Percentiles rank a stretch among this genome's conserved stretches.
These are phyloP conservation scores for Psilocybe cubensis DNA, from an alignment of 768 basidiomycete species.

Conservation along the genomic window DNA sequence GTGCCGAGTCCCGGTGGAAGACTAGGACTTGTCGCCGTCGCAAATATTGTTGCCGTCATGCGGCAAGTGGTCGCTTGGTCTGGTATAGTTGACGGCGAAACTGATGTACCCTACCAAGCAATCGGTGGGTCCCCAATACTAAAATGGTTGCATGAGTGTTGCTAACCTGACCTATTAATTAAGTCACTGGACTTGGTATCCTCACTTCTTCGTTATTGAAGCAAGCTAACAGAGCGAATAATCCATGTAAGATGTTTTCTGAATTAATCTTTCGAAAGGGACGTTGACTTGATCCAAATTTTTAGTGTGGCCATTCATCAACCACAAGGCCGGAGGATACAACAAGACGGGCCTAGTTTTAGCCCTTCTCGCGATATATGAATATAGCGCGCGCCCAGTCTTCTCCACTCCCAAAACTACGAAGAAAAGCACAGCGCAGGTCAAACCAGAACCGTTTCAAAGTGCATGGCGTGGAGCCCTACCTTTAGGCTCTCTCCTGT, in stretches of 20 bases:
- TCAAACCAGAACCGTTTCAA: slow-evolving; percentile 10
- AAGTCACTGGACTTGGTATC: slow-evolving; percentile 71
- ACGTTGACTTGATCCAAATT: slow-evolving; percentile 2
- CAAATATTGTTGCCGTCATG: slow-evolving; percentile 52
- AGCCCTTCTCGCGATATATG: slow-evolving; percentile 59
- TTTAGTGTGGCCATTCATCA: slow-evolving; percentile 79
- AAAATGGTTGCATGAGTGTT: neutral
- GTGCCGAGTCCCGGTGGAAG: slow-evolving; percentile 55
- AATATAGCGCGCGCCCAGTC: slow-evolving; percentile 50
- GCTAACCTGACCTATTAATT: slow-evolving; percentile 6
- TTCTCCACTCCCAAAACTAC: neutral
- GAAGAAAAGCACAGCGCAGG: neutral
- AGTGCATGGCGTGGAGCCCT: slow-evolving; percentile 39
- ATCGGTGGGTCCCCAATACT: slow-evolving; percentile 39
- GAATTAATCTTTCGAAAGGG: neutral
- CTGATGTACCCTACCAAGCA: slow-evolving; percentile 48
- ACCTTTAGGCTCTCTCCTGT: slow-evolving; percentile 70
- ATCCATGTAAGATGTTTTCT: slow-evolving; percentile 69
- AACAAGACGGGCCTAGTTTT: slow-evolving; percentile 69
- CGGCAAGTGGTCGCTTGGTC: slow-evolving; percentile 60
- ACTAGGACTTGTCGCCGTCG: slow-evolving; percentile 59
- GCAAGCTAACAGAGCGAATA: slow-evolving; percentile 79
- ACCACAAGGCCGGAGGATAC: slow-evolving; percentile 66
- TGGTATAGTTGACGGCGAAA: slow-evolving; percentile 25
- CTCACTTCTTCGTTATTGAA: slow-evolving; percentile 71